phyloP scores from a whole-genome alignment of 2,329 filamentous ascomycete genomes.

The Dryadomyces quercus-mongolicae region DNA sequence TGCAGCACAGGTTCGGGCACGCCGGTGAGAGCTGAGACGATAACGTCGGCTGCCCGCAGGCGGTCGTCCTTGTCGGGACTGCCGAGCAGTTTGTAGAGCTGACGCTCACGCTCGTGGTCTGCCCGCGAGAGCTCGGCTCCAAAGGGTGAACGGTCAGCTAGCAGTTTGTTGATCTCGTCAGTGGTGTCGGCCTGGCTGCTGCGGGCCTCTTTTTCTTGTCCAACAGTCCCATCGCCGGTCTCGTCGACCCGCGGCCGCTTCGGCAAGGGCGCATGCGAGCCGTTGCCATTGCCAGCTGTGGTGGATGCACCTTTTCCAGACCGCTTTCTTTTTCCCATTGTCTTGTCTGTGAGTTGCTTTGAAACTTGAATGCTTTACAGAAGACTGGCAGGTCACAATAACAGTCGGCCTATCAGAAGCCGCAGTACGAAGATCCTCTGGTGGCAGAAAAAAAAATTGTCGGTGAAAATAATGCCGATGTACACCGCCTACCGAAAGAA shows the following conservation, averaged over 20 bases:
- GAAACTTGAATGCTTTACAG: neutral
- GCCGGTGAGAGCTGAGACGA: slow-evolving; percentile 38
- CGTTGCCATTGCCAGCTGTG: neutral
- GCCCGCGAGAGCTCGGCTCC: slow-evolving; percentile 37
- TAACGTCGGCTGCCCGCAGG: slow-evolving; percentile 44
- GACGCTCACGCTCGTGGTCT: slow-evolving; percentile 44
- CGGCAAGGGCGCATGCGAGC: neutral
- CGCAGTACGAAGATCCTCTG: neutral
- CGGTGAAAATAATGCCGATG: neutral
- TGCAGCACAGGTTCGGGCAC: slow-evolving; percentile 40
- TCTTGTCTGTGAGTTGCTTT: neutral
- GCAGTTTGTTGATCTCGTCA: slow-evolving; percentile 7
- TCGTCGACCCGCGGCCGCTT: slow-evolving; percentile 9
- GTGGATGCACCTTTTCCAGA: slow-evolving; percentile 3
- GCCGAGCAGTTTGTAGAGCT: slow-evolving; percentile 48
- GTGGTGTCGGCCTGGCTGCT: neutral
- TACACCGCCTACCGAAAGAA: neutral
- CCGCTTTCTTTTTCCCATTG: slow-evolving; percentile 12
- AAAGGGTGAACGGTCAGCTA: slow-evolving; percentile 31
- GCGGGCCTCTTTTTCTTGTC: too few species aligned
- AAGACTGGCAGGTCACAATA: too few species aligned
- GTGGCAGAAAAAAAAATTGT: slow-evolving; percentile 5
- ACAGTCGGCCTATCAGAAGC: neutral
- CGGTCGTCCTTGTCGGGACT: slow-evolving; percentile 46
- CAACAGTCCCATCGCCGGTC: too few species aligned